phyloP scores from a whole-genome alignment of 805 yeast species.

The Myxozyma udenii region DNA sequence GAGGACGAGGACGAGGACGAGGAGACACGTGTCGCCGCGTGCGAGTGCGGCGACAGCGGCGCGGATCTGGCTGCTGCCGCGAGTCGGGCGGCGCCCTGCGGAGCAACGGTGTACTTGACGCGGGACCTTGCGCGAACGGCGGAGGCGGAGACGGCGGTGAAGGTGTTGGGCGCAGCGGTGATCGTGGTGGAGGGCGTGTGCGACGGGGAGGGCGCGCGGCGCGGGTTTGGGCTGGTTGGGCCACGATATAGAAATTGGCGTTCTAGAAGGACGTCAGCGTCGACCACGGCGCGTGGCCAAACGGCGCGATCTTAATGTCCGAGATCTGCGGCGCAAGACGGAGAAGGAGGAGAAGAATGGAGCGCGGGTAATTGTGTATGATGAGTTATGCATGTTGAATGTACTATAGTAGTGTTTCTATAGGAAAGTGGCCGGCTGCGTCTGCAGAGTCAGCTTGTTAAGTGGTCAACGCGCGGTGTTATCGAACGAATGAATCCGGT shows the following conservation, averaged over 20 bases:
- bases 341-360: no score
- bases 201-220: background rate
- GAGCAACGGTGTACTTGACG: background rate
- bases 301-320: no score
- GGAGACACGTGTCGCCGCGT: background rate
- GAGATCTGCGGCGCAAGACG: no score
- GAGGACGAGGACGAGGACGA: constrained; percentile 7
- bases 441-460: no score
- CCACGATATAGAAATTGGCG: no score
- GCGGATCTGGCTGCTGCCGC: background rate
- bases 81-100: background rate
- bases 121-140: background rate
- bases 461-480: no score
- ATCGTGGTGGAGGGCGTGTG: background rate
- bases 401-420: no score
- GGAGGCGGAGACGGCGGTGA: background rate
- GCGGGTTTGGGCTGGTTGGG: constrained; percentile 1
- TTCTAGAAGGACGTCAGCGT: no score
- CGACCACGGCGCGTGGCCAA: background rate
- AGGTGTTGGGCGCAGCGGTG: constrained; percentile 1
- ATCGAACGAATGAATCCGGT: no score
- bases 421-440: no score
- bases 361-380: no score
- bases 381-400: no score
- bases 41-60: constrained; percentile 1